These are phyloP conservation scores for Bjerkandera adusta DNA, from an alignment of 1,284 basidiomycete genomes.

Conservation along the genomic window DNA sequence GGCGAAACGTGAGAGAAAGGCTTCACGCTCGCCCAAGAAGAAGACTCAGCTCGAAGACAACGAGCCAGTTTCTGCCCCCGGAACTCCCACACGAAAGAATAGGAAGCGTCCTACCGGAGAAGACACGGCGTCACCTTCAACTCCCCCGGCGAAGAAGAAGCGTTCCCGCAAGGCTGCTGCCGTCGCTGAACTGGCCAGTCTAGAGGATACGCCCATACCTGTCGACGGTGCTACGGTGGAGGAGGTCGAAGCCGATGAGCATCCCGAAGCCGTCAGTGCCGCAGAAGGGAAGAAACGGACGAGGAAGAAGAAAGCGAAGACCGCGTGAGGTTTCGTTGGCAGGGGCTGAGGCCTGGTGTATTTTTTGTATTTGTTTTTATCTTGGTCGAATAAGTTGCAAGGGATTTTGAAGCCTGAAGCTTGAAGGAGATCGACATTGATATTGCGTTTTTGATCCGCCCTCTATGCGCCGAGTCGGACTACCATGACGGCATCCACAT, in stretches of 20 bases:
- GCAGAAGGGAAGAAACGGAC: not conserved
- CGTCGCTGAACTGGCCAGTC: conserved; percentile 10
- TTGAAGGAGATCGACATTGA: too few species aligned
- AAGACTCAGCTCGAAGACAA: not conserved
- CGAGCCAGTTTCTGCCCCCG: not conserved
- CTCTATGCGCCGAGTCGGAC: too few species aligned
- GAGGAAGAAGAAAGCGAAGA: not conserved
- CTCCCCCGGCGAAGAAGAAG: not conserved
- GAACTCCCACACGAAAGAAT: not conserved
- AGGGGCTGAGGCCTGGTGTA: too few species aligned
- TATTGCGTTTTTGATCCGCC: too few species aligned
- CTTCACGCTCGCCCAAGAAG: too few species aligned
- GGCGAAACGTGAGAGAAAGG: conserved; percentile 1
- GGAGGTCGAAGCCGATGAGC: conserved; percentile 19
- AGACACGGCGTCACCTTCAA: not conserved
- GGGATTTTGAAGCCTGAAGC: too few species aligned
- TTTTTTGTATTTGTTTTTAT: too few species aligned
- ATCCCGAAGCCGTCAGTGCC: conserved; percentile 17
- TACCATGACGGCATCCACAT: too few species aligned
- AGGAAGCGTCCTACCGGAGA: not conserved
- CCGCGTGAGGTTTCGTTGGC: too few species aligned
- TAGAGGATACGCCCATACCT: conserved; percentile 17
- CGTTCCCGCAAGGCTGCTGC: not conserved
- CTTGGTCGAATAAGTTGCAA: too few species aligned
- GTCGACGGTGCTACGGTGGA: conserved; percentile 17